Evolutionary conservation across 1,139 yeast species (phyloP).

Genomic region (Suhomyces atakaporum): DNA sequence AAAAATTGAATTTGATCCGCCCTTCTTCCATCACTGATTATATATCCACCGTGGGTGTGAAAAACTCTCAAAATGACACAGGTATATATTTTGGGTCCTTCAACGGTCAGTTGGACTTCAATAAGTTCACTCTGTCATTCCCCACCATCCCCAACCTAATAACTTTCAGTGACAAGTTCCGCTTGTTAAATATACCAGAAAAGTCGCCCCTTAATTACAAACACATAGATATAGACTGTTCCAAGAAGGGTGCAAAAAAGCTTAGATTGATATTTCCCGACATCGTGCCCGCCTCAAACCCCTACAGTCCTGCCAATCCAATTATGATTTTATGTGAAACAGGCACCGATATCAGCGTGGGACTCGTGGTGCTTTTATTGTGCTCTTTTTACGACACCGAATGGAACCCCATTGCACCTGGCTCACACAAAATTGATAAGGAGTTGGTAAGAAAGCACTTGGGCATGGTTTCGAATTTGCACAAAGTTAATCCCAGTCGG

Average conservation of each 20-base stretch:
- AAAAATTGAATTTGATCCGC: neutral
- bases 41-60: constrained; percentile 15
- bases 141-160: constrained; percentile 21
- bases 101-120: constrained; percentile 17
- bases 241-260: constrained; percentile 65
- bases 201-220: constrained; percentile 11
- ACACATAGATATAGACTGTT: constrained; percentile 37
- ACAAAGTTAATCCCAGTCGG: constrained; percentile 71
- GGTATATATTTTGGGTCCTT: constrained; percentile 36
- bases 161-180: constrained; percentile 26
- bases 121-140: constrained; percentile 12
- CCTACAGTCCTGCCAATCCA: constrained; percentile 13
- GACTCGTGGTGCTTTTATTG: constrained; percentile 55
- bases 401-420: constrained; percentile 31
- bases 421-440: constrained; percentile 36
- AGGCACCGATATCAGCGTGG: constrained; percentile 68
- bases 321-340: constrained; percentile 58
- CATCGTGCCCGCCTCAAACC: constrained; percentile 26
- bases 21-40: neutral
- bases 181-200: constrained; percentile 24
- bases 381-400: constrained; percentile 45
- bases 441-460: constrained; percentile 59
- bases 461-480: constrained; percentile 45
- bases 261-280: constrained; percentile 47
- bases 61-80: constrained; percentile 21